Evolutionary conservation across 23 red algal species (phyloP).

Genomic region (Porphyridium purpureum): DNA sequence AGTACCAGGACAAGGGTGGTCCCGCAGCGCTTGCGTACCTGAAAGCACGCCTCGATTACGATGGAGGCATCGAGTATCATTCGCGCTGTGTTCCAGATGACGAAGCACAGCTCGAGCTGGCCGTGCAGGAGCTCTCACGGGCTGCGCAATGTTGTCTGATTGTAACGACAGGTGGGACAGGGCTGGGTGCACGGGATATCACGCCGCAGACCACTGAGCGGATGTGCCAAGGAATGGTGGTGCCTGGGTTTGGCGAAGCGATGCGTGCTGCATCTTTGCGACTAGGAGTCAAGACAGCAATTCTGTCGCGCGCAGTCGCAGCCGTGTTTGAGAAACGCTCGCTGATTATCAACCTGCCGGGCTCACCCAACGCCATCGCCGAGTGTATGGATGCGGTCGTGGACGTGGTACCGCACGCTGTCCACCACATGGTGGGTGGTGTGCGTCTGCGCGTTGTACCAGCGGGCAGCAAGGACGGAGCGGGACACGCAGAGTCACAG

Average conservation of each 20-base stretch:
- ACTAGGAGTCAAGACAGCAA: conserved; percentile 54
- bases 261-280: conserved; percentile 39
- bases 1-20: conserved; percentile 53
- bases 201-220: conserved; percentile 58
- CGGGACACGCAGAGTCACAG: no score
- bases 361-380: conserved; percentile 27
- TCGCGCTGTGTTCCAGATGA: conserved; percentile 42
- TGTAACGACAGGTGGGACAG: conserved; percentile 65
- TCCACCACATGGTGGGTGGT: conserved; percentile 26
- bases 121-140: conserved; percentile 19
- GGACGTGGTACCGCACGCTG: conserved; percentile 24
- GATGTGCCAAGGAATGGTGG: conserved; percentile 49
- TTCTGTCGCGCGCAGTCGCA: conserved; percentile 34
- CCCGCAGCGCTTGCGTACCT: conserved; percentile 24
- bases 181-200: conserved; percentile 48
- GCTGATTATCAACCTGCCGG: conserved; percentile 56
- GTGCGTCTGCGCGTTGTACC: no score
- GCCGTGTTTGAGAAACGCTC: conserved; percentile 16
- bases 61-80: conserved; percentile 10
- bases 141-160: conserved; percentile 20
- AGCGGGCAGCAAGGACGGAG: no score
- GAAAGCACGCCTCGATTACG: conserved; percentile 13
- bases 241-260: conserved; percentile 57
- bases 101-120: conserved; percentile 7
- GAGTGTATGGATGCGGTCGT: conserved; percentile 60